Evolutionary conservation across 345 rosid species (phyloP).

Genomic region (Hypericum androsaemum): DNA sequence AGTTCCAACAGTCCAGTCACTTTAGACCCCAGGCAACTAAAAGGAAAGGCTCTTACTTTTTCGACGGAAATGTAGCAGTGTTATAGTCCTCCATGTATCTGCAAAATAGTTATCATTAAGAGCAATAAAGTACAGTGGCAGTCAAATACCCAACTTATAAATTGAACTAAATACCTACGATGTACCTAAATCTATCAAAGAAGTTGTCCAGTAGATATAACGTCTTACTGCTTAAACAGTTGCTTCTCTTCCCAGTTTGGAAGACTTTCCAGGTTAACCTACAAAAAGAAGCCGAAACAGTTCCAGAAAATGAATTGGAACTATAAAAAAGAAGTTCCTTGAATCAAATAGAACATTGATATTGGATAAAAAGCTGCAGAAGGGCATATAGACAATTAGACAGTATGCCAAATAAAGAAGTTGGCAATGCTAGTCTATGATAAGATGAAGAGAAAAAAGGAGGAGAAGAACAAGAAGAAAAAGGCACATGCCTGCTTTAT

Average conservation of each 20-base stretch:
- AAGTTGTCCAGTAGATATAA: neutral
- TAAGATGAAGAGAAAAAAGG: neutral
- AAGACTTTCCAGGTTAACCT: conserved; percentile 87
- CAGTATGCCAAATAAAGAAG: too few relatives aligned
- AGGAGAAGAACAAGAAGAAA: neutral
- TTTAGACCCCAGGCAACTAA: too few relatives aligned
- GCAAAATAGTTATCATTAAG: conserved; percentile 10
- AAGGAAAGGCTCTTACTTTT: conserved; percentile 50
- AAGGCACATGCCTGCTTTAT: conserved; percentile 58
- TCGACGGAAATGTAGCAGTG: conserved; percentile 93
- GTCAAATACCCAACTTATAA: neutral
- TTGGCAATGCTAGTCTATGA: too few relatives aligned
- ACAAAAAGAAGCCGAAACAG: conserved; percentile 5
- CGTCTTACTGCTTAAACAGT: conserved; percentile 73
- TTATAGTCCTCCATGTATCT: conserved; percentile 99
- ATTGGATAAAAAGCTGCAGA: neutral
- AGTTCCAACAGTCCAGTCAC: too few relatives aligned
- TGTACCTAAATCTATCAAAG: too few relatives aligned
- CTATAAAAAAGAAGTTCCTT: conserved; percentile 1
- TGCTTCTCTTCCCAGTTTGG: conserved; percentile 98
- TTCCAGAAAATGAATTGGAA: conserved; percentile 4
- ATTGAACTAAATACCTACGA: neutral
- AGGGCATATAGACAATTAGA: too few relatives aligned
- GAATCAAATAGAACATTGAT: neutral
- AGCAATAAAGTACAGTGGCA: conserved; percentile 1